Conservation (phyloP, 2,329 filamentous ascomycete genomes). For the Fusarium neocosmosporiellum region DNA sequence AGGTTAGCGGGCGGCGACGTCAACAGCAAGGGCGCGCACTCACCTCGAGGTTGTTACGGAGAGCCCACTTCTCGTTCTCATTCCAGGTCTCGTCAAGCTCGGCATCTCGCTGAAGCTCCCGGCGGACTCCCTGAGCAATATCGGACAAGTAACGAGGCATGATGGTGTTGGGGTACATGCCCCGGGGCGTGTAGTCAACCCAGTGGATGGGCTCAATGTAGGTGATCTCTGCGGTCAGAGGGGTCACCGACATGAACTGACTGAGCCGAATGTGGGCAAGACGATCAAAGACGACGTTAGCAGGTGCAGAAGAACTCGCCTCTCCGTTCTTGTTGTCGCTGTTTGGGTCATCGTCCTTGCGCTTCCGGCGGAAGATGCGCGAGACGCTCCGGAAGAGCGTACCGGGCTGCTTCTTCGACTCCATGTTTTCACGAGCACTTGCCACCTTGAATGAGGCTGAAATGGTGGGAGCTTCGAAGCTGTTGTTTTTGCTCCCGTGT, state of each 20-base stretch:
- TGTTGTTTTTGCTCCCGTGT: not conserved
- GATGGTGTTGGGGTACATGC: not conserved
- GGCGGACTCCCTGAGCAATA: not conserved
- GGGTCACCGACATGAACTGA: not conserved
- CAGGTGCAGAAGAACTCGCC: not conserved
- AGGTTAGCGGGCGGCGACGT: not conserved
- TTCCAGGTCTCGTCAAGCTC: not conserved
- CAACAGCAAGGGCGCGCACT: fast-evolving
- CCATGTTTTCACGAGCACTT: not conserved
- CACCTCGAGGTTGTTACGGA: slow-evolving; percentile 28
- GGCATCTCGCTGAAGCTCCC: not conserved
- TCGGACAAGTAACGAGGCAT: not conserved
- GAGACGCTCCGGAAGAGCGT: not conserved
- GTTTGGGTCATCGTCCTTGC: not conserved
- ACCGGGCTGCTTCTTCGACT: not conserved
- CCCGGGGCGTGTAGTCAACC: not conserved
- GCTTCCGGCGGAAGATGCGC: not conserved
- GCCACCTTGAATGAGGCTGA: not conserved
- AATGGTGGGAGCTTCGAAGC: not conserved
- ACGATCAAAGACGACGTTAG: not conserved
- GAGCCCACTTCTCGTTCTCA: not conserved
- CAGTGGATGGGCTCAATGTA: not conserved
- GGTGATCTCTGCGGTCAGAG: not conserved
- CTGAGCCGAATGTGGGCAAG: not conserved
- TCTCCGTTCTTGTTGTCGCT: not conserved